Base-by-base conservation (phyloP, 352 stramenopile species). In the Phytophthora tubulina region DNA sequence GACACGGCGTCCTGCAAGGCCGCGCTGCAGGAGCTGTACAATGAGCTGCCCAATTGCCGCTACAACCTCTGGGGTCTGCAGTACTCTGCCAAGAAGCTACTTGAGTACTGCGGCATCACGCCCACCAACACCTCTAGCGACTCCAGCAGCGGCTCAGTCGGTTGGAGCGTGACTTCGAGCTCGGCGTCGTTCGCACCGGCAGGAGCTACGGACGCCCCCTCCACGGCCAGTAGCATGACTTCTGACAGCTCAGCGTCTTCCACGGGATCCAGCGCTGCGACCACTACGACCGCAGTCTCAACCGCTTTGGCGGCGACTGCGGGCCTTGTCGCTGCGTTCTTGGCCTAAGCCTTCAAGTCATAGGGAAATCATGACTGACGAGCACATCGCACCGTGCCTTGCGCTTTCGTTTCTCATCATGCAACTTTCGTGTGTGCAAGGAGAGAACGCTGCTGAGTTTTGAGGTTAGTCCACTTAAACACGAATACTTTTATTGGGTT, bases 1-100 rank as follows among this genome's bases (percentile, higher is more conserved):
- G 75, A 75, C 33, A 72, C 76, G 17, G 35, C 75, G 21, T 72
- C 81, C 10, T 94, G 86, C 63, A 82, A 50, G 21, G 69, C 72
- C 2, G 83, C 84, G 62, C 79, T 92, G n/a, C 70, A 88, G 62
- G 56, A 75, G 35, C 73, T 94, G 21, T 92, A 93, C 79, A 78
- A 78, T 52, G 63, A 45, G 53, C 65, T 94, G 59, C 84, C 86
- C 7, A 70, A 90, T 50, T 94, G 86, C 68, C 78, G 74, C 31
- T 92, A 85, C 73, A 46, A 82, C 30, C 72, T 85, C 65, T 87
- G 75, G 81, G 75, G 72, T 0, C 68, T 90, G 55, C 75, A 85
- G 60, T 76, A 81, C 48, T 69, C 75, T 50, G 65, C 76, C 31
- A 69, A 71, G 61, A 63, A 69, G 39, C 61, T 88, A 46, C 82